Conservation (phyloP, 768 basidiomycete genomes). For the Kwoniella dejecticola region DNA sequence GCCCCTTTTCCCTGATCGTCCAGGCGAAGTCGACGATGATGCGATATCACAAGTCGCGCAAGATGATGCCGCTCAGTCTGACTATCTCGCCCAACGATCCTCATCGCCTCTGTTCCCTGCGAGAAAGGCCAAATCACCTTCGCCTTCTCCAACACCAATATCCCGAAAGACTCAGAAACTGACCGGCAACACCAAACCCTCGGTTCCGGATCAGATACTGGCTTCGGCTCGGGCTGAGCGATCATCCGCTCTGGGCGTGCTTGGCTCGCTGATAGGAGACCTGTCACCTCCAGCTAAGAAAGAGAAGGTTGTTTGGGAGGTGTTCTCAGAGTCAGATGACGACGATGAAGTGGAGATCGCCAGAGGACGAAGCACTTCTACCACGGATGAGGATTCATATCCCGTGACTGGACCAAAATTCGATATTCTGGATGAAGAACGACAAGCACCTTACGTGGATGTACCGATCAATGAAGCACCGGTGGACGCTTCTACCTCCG, state of each 20-base stretch:
- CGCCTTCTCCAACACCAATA: not conserved
- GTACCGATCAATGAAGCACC: not conserved
- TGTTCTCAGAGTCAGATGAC: slow-evolving; percentile 15
- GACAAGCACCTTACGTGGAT: not conserved
- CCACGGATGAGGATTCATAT: not conserved
- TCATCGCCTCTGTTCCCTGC: slow-evolving; percentile 13
- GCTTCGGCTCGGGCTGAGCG: slow-evolving; percentile 15
- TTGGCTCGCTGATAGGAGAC: slow-evolving; percentile 12
- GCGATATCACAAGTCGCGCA: not conserved
- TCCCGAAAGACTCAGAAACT: not conserved
- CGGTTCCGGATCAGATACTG: slow-evolving; percentile 12
- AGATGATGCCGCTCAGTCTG: not conserved
- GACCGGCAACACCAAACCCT: not conserved
- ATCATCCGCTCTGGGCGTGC: slow-evolving; percentile 19
- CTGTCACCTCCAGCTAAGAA: slow-evolving; percentile 2
- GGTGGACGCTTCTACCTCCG: not conserved
- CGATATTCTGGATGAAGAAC: too few relatives aligned
- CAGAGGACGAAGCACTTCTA: slow-evolving; percentile 6
- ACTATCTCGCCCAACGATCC: not conserved
- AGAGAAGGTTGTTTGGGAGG: slow-evolving; percentile 15
- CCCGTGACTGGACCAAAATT: too few relatives aligned
- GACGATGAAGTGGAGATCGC: slow-evolving; percentile 19
- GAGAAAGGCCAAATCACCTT: not conserved
- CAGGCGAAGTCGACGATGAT: not conserved
- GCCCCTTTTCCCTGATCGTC: slow-evolving; percentile 13